A percentile compares a stretch with the other conserved stretches of the same genome.
These are phyloP conservation scores for Tulasnella sp. DNA, from an alignment of 768 basidiomycete genomes.

Conservation along the genomic window DNA sequence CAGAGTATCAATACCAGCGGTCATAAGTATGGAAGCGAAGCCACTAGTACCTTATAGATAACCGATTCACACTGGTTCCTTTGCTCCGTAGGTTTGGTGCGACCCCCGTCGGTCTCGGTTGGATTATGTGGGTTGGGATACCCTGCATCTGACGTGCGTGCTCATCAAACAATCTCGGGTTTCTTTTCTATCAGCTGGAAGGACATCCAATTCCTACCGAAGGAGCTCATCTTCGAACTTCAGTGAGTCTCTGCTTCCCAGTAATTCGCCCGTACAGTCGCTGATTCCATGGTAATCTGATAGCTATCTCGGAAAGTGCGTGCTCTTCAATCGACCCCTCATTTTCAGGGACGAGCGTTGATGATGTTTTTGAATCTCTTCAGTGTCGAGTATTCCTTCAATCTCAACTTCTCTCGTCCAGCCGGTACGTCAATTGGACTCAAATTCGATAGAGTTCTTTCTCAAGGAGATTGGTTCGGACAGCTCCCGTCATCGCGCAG, in stretches of 20 bases:
- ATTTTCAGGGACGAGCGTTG: not conserved
- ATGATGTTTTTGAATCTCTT: constrained; percentile 24
- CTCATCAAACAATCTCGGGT: not conserved
- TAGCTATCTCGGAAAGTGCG: constrained; percentile 6
- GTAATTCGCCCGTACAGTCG: not conserved
- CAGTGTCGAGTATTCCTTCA: constrained; percentile 63
- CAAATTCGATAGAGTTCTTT: constrained; percentile 27
- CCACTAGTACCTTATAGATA: not conserved
- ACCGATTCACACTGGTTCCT: not conserved
- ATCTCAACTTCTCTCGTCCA: constrained; percentile 49
- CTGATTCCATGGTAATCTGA: not conserved
- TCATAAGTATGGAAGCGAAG: constrained; percentile 34
- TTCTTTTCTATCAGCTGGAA: constrained; percentile 43
- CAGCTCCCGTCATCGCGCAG: constrained; percentile 12
- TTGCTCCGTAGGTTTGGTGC: not conserved
- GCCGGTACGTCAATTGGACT: constrained; percentile 48
- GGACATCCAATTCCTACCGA: constrained; percentile 43
- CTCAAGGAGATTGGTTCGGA: constrained; percentile 10
- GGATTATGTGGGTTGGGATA: constrained; percentile 2
- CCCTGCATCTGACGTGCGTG: not conserved
- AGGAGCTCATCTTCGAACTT: constrained; percentile 57
- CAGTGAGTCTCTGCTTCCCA: constrained; percentile 26
- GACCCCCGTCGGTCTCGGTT: constrained; percentile 10
- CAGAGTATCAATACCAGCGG: constrained; percentile 44
- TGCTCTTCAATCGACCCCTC: not conserved